A percentile compares a stretch with the other conserved stretches of the same genome.
Evolutionary conservation across 805 yeast genomes (phyloP).

Genomic region (Wickerhamomyces sydowiorum): DNA sequence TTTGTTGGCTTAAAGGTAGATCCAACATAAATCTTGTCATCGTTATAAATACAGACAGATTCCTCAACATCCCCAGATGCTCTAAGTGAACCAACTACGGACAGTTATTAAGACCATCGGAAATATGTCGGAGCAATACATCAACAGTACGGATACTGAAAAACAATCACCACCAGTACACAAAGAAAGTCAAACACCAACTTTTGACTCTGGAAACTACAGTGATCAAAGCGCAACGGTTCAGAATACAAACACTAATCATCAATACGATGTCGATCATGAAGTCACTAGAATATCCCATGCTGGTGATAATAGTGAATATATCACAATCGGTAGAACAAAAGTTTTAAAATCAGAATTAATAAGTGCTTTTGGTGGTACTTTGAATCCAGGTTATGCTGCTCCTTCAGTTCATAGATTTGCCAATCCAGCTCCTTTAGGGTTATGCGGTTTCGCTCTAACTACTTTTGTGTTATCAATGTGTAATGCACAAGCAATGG

Average conservation of each 20-base stretch:
- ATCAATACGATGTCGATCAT: too few relatives aligned
- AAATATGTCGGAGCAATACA: neutral
- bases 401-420: conserved; percentile 53
- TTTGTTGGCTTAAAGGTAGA: too few relatives aligned
- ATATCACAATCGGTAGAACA: conserved; percentile 65
- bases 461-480: conserved; percentile 58
- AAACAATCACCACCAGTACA: neutral
- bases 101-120: too few relatives aligned
- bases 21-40: too few relatives aligned
- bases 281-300: conserved; percentile 26
- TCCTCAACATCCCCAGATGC: too few relatives aligned
- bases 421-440: conserved; percentile 65
- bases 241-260: too few relatives aligned
- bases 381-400: conserved; percentile 62
- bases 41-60: too few relatives aligned
- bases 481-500: conserved; percentile 49
- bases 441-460: conserved; percentile 54
- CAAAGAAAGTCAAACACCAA: neutral
- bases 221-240: too few relatives aligned
- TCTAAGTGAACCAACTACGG: too few relatives aligned
- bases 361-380: conserved; percentile 74
- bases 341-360: conserved; percentile 59
- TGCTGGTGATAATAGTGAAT: conserved; percentile 49
- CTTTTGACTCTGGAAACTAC: neutral
- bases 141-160: neutral